phyloP scores from a whole-genome alignment of 2,329 filamentous ascomycete genomes.

The Phyllosticta citribraziliensis region DNA sequence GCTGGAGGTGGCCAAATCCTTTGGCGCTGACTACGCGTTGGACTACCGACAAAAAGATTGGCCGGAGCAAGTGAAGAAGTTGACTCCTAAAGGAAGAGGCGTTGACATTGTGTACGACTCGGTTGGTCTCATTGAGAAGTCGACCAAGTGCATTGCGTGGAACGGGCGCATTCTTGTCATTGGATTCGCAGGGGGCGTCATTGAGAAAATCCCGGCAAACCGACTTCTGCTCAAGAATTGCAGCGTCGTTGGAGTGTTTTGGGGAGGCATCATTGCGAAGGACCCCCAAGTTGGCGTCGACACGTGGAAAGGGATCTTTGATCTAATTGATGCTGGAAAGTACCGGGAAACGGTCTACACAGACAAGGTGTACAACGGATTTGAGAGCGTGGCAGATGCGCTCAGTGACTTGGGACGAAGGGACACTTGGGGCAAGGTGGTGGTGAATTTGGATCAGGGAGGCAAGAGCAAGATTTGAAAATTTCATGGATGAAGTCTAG shows the following conservation, averaged over 20 bases:
- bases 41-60: conserved; percentile 60
- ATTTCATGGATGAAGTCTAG: background rate
- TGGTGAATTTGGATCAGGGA: conserved; percentile 68
- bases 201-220: conserved; percentile 90
- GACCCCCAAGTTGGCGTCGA: conserved; percentile 59
- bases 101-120: conserved; percentile 95
- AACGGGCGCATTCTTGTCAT: conserved; percentile 82
- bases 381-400: conserved; percentile 70
- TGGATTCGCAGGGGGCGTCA: conserved; percentile 76
- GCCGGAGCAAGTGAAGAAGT: conserved; percentile 60
- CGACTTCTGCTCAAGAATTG: conserved; percentile 92
- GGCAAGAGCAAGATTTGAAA: conserved; percentile 26
- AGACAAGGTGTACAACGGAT: conserved; percentile 70
- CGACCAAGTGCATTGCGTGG: conserved; percentile 87
- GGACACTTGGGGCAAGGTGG: conserved; percentile 93
- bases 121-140: conserved; percentile 78
- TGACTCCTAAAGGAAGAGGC: conserved; percentile 62
- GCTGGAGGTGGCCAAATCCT: conserved; percentile 64
- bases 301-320: conserved; percentile 77
- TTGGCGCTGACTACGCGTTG: conserved; percentile 75
- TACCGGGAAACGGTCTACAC: conserved; percentile 74
- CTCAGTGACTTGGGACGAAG: conserved; percentile 67
- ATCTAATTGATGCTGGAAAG: conserved; percentile 66
- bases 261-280: conserved; percentile 71
- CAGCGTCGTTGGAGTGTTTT: conserved; percentile 78